A percentile compares a stretch with the other conserved stretches of the same genome.
Conservation (phyloP, 2,329 filamentous ascomycete species). For the Alternaria sp. region DNA sequence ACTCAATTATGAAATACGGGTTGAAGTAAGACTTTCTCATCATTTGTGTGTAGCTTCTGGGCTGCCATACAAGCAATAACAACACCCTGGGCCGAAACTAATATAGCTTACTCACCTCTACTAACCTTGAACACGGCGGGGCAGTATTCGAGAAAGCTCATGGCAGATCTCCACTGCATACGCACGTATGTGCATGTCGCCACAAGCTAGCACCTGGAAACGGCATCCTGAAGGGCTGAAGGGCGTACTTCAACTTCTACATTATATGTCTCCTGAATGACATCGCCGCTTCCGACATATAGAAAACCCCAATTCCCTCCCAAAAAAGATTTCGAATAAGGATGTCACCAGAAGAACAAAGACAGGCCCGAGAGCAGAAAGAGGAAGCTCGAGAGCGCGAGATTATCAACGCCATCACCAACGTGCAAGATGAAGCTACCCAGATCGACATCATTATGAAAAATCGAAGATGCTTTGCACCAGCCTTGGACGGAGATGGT, state of each 20-base stretch:
- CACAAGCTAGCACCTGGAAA: background rate
- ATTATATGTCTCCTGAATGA: background rate
- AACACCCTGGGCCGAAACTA: background rate
- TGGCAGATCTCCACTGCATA: background rate
- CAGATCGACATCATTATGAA: constrained; percentile 6
- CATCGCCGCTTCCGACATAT: background rate
- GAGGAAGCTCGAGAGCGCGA: background rate
- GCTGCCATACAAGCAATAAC: background rate
- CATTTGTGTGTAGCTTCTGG: background rate
- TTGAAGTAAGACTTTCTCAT: background rate
- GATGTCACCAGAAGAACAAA: background rate
- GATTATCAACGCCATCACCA: background rate
- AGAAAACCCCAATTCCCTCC: background rate
- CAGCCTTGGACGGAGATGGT: background rate
- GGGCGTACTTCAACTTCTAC: constrained; percentile 1
- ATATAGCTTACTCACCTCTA: background rate
- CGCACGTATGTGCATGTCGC: background rate
- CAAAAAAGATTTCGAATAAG: background rate
- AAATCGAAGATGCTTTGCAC: constrained; percentile 5
- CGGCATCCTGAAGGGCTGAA: constrained; percentile 6
- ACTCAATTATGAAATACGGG: background rate
- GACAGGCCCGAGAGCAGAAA: background rate
- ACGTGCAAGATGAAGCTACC: constrained; percentile 6
- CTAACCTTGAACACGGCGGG: background rate
- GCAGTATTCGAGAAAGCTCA: background rate